These are phyloP conservation scores for Tetracladium setigerum DNA, from an alignment of 495 filamentous ascomycete species.

Conservation along the genomic window DNA sequence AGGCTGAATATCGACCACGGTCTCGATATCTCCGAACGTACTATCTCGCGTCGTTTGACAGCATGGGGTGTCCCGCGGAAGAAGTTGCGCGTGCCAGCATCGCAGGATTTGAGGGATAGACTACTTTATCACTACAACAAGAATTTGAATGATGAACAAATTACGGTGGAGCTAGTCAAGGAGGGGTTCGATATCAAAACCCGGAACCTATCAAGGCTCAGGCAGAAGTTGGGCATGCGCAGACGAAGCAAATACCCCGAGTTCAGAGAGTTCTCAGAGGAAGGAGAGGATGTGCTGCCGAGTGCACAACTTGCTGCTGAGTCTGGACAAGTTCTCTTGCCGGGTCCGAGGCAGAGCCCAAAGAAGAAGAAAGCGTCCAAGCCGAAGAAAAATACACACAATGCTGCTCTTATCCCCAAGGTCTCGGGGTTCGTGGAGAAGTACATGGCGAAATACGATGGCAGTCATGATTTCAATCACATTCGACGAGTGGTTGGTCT, in stretches of 20 bases:
- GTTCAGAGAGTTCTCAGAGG: constrained; percentile 17
- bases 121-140: constrained; percentile 18
- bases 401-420: constrained; percentile 17
- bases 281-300: constrained; percentile 9
- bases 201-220: constrained; percentile 11
- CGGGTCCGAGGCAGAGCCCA: neutral
- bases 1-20: constrained; percentile 16
- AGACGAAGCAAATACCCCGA: constrained; percentile 18
- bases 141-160: constrained; percentile 21
- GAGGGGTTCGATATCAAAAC: constrained; percentile 18
- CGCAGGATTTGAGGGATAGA: constrained; percentile 12
- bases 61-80: constrained; percentile 17
- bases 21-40: constrained; percentile 17
- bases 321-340: neutral
- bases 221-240: constrained; percentile 20
- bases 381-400: constrained; percentile 7
- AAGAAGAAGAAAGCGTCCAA: constrained; percentile 11
- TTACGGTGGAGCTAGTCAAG: constrained; percentile 4
- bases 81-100: constrained; percentile 9
- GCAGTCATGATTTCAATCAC: constrained; percentile 79
- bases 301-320: constrained; percentile 6
- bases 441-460: constrained; percentile 79
- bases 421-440: constrained; percentile 21
- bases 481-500: constrained; percentile 71
- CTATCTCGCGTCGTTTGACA: constrained; percentile 18